phyloP scores from a whole-genome alignment of 495 filamentous ascomycete genomes.

The Rhizodiscina lignyota region DNA sequence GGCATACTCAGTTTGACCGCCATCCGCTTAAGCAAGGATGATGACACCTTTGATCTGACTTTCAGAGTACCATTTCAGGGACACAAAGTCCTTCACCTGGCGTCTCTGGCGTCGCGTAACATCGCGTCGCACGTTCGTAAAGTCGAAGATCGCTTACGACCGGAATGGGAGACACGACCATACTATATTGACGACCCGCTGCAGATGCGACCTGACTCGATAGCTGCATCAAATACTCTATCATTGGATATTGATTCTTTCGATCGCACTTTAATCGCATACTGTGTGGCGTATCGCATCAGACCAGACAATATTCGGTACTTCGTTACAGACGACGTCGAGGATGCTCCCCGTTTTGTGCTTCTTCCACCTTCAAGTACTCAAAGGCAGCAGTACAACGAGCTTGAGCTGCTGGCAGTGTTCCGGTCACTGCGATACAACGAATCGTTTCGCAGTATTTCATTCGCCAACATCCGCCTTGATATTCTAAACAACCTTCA shows the following conservation, averaged over 20 bases:
- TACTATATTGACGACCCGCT: conserved; percentile 46
- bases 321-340: conserved; percentile 45
- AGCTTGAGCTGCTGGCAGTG: conserved; percentile 66
- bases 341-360: conserved; percentile 69
- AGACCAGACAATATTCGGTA: conserved; percentile 21
- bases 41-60: conserved; percentile 73
- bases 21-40: conserved; percentile 48
- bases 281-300: conserved; percentile 54
- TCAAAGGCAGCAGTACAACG: conserved; percentile 40
- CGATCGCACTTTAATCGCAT: conserved; percentile 70
- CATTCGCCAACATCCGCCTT: conserved; percentile 60
- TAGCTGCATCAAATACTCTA: conserved; percentile 62
- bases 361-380: conserved; percentile 51
- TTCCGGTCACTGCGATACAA: conserved; percentile 84
- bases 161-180: conserved; percentile 61
- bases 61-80: conserved; percentile 59
- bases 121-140: conserved; percentile 60
- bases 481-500: conserved; percentile 44
- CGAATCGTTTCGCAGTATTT: conserved; percentile 72
- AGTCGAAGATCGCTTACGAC: conserved; percentile 62
- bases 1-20: conserved; percentile 62
- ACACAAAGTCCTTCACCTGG: conserved; percentile 50
- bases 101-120: conserved; percentile 59
- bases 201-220: conserved; percentile 27
- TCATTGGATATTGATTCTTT: conserved; percentile 62